Evolutionary conservation across 2,329 filamentous ascomycete genomes (phyloP).

Genomic region (Karstenula rhodostoma): DNA sequence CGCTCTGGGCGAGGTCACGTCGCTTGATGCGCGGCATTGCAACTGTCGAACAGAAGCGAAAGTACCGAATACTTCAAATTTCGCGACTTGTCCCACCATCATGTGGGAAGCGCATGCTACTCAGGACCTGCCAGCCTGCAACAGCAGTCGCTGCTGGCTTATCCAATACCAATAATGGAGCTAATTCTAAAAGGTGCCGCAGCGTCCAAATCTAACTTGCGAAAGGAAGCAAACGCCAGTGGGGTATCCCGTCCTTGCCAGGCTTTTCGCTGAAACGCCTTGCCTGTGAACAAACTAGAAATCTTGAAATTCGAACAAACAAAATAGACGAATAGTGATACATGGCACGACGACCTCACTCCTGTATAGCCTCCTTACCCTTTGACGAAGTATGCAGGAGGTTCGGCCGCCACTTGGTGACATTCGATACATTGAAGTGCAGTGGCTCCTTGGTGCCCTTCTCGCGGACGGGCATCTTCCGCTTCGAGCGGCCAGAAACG

Average conservation of each 20-base stretch:
- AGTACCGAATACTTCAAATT: not conserved
- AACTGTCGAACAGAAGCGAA: not conserved
- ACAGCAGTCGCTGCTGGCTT: not conserved
- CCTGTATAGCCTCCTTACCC: constrained; percentile 42
- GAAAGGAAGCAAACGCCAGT: constrained; percentile 26
- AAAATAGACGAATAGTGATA: constrained; percentile 13
- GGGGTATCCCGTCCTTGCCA: constrained; percentile 27
- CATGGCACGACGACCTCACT: constrained; percentile 1
- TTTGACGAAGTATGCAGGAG: constrained; percentile 46
- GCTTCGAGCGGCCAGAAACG: constrained; percentile 51
- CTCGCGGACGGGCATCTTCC: constrained; percentile 51
- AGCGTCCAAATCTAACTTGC: not conserved
- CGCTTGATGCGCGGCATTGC: not conserved
- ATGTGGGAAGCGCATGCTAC: not conserved
- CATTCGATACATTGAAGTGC: constrained; percentile 49
- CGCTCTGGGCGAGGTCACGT: not conserved
- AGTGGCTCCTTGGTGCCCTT: constrained; percentile 50
- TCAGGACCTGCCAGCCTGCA: not conserved
- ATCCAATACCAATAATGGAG: not conserved
- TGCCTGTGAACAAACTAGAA: constrained; percentile 6
- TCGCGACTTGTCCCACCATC: not conserved
- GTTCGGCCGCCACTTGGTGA: constrained; percentile 44
- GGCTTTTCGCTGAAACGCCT: constrained; percentile 31
- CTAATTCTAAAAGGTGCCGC: not conserved
- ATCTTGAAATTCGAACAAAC: constrained; percentile 9